Evolutionary conservation across 2,329 filamentous ascomycete species (phyloP), one percentile per base, ranked within the genome.

Genomic region (Uncinocarpus reesii): DNA sequence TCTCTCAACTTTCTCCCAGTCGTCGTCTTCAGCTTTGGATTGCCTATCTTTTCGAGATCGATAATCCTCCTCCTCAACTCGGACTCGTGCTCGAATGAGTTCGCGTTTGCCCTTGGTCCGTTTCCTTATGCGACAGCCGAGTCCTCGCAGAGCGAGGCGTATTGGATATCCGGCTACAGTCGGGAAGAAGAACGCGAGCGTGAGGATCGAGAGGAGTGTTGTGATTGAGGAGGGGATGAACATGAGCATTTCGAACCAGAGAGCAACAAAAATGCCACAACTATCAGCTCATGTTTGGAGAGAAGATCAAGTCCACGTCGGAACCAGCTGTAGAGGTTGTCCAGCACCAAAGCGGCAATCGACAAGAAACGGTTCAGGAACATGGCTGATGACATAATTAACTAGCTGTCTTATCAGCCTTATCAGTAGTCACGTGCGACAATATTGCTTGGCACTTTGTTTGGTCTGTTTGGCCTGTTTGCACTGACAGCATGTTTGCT

Each of bases 1-100:
- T 29, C 71, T 67, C 51, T 82, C 77, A 20, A 86, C 74, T 58
- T 80, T 81, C 63, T 86, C 81, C 81, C 82, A 86, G 43, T 81
- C 81, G 23, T 80, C 78, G 54, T 83, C 80, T 24, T 75, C 70
- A 15, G 59, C 56, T 41, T 61, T 65, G 4, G 42, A 44, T 15
- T 46, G 34, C 15, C 38, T 34, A 16, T 40, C 24, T 13, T 16
- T 26, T 29, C 21, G 23, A 4, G 57, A 54, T 23, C 54, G 55
- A 42, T 56, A 56, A 37, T 65, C 65, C 40, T 69, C 62, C 46
- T 69, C 64, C 16, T 71, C 68, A 16, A 73, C 63, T 49, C 61
- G 59, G 51, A 82, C 61, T 45, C 63, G 62, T 52, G 64, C 62
- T 47, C 68, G 57, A 47, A 86, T 74, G 45, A 77, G 70, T 48